These are phyloP conservation scores for Colletotrichum gigasporum DNA, from an alignment of 2,329 filamentous ascomycete genomes.

Conservation along the genomic window DNA sequence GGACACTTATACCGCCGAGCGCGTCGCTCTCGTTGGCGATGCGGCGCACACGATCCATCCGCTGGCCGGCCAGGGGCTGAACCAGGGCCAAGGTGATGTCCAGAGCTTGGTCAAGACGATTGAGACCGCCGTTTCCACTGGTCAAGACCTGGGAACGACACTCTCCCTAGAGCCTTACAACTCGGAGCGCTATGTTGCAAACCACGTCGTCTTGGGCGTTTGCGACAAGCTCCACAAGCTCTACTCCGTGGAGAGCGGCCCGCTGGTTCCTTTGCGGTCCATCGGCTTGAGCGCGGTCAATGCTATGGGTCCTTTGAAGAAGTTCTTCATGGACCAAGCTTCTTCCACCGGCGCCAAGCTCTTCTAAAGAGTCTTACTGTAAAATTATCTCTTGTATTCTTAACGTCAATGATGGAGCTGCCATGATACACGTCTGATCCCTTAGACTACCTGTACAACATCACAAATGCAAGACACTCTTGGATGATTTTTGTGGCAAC, in stretches of 20 bases:
- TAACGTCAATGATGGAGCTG: neutral
- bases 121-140: constrained; percentile 79
- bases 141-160: constrained; percentile 84
- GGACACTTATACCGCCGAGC: constrained; percentile 90
- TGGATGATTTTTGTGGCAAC: neutral
- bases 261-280: constrained; percentile 82
- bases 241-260: constrained; percentile 83
- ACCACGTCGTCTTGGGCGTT: constrained; percentile 80
- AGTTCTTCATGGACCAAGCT: constrained; percentile 83
- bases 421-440: too few species aligned
- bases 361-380: constrained; percentile 37
- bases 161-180: constrained; percentile 86
- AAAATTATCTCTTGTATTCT: constrained; percentile 14
- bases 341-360: constrained; percentile 63
- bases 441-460: too few species aligned
- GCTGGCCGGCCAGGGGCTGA: constrained; percentile 92
- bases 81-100: constrained; percentile 91
- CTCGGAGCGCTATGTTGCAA: constrained; percentile 81
- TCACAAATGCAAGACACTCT: neutral
- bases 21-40: constrained; percentile 92
- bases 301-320: constrained; percentile 78
- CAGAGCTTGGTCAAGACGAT: constrained; percentile 81
- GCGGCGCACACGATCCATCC: constrained; percentile 96
- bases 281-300: constrained; percentile 82
- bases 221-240: constrained; percentile 93